Percentiles rank a stretch among this genome's conserved stretches.
Conservation (phyloP, 2,329 filamentous ascomycete species). For the Botryotinia convoluta region DNA sequence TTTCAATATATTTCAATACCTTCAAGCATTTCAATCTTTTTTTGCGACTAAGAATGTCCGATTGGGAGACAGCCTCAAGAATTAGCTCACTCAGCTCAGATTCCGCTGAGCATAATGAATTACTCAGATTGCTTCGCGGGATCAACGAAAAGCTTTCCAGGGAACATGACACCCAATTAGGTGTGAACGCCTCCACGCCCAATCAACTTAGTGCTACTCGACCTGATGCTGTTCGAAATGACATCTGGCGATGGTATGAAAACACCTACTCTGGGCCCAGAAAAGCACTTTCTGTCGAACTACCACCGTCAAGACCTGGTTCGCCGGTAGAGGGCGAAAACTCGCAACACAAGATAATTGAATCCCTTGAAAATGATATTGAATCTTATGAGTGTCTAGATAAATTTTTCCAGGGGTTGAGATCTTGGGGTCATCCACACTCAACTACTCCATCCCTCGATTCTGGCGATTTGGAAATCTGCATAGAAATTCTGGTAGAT, state of each 20-base stretch:
- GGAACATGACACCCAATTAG: background rate
- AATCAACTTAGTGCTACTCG: background rate
- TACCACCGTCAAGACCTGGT: background rate
- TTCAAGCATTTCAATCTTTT: background rate
- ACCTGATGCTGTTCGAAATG: no score
- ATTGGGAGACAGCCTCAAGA: background rate
- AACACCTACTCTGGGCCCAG: no score
- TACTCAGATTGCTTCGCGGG: background rate
- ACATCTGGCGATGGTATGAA: background rate
- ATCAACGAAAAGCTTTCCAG: background rate
- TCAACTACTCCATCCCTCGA: background rate
- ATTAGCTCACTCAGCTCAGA: background rate
- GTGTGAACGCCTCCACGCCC: background rate
- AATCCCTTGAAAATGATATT: background rate
- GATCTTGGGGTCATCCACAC: background rate
- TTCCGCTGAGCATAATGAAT: background rate
- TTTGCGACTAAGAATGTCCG: background rate
- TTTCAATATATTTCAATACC: background rate
- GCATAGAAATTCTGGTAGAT: no score
- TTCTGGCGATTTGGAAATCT: no score
- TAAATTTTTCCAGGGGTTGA: fast-evolving
- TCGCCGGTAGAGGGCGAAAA: background rate
- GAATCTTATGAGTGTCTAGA: background rate
- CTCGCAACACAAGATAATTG: background rate
- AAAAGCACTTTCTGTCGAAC: fast-evolving